Evolutionary conservation across 345 rosid genomes (phyloP).

Genomic region (Litchi chinensis): DNA sequence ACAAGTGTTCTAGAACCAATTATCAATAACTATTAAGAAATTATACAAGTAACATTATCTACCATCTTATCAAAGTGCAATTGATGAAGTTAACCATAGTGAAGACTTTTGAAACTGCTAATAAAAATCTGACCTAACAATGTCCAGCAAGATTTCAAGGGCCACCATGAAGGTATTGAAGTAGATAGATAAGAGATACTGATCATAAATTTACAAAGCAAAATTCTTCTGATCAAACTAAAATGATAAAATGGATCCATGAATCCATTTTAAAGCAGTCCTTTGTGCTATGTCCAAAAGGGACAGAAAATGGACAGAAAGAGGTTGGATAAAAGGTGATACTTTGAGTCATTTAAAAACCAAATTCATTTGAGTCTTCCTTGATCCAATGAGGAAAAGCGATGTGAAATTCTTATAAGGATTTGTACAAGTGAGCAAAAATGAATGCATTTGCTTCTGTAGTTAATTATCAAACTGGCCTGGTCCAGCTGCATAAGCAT

Average conservation of each 20-base stretch:
- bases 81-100: not conserved
- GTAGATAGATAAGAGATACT: not conserved
- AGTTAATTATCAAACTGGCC: not conserved
- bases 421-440: not conserved
- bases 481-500: not conserved
- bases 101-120: not conserved
- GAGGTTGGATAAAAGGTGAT: not conserved
- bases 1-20: not conserved
- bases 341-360: not conserved
- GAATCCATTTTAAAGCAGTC: not conserved
- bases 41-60: not conserved
- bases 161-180: not conserved
- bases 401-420: not conserved
- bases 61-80: constrained; percentile 8
- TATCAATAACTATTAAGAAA: not conserved
- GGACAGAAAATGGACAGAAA: not conserved
- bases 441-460: not conserved
- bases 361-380: not conserved
- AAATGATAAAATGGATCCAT: not conserved
- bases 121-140: not conserved
- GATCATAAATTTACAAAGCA: not conserved
- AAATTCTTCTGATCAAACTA: not conserved
- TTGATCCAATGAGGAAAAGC: not conserved
- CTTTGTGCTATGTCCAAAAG: not conserved
- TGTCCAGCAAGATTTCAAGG: not conserved